Percentiles rank a stretch among this genome's conserved stretches.
Evolutionary conservation across 2,329 filamentous ascomycete genomes (phyloP).

Genomic region (Tolypocladium cylindrosporum): DNA sequence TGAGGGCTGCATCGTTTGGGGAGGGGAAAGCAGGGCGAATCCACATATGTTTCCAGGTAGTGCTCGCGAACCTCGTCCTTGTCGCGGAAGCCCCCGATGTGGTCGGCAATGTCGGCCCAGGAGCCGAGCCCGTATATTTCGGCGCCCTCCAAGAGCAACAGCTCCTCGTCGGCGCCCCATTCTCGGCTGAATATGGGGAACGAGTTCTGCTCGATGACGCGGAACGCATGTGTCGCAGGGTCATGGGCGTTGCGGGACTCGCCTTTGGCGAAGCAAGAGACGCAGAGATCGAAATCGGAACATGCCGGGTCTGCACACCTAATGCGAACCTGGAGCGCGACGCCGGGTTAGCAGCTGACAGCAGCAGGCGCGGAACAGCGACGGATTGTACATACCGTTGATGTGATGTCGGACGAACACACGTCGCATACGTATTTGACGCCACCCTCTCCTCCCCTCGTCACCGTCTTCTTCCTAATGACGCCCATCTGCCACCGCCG

Average conservation of each 20-base stretch:
- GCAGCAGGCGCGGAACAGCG: background rate
- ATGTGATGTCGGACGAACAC: conserved; percentile 93
- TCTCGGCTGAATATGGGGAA: conserved; percentile 92
- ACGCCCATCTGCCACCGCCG: conserved; percentile 58
- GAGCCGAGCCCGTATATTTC: conserved; percentile 95
- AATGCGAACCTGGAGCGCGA: conserved; percentile 66
- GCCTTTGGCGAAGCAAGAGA: conserved; percentile 84
- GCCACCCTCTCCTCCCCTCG: conserved; percentile 74
- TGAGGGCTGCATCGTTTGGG: conserved; percentile 77
- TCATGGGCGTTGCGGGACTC: conserved; percentile 75
- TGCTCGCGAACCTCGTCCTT: conserved; percentile 96
- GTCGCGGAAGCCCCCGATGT: conserved; percentile 88
- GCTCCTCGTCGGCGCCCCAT: conserved; percentile 95
- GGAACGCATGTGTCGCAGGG: conserved; percentile 75
- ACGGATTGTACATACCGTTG: conserved; percentile 57
- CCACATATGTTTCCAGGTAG: conserved; percentile 79
- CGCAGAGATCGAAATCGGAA: conserved; percentile 93
- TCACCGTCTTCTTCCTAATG: conserved; percentile 90
- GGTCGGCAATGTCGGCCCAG: conserved; percentile 96
- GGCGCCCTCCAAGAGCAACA: conserved; percentile 85
- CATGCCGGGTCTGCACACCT: conserved; percentile 76
- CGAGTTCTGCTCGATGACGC: conserved; percentile 96
- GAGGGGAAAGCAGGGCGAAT: conserved; percentile 75
- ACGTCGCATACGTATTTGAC: conserved; percentile 97
- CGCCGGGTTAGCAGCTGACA: conserved; percentile 5